These are phyloP conservation scores for Brassica incana DNA, from an alignment of 345 rosid species.

Conservation along the genomic window DNA sequence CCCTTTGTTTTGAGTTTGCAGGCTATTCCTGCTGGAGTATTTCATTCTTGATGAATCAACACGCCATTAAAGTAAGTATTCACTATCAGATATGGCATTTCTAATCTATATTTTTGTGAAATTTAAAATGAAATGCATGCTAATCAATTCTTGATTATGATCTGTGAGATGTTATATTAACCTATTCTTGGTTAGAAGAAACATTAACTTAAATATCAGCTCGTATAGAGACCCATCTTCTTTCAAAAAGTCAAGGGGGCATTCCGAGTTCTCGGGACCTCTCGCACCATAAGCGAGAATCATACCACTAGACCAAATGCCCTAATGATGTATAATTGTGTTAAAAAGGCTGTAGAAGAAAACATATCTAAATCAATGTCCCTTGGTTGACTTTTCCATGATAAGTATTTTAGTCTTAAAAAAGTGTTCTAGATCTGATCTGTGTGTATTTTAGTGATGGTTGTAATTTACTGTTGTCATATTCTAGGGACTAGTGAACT, in stretches of 20 bases:
- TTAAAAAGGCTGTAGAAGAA: not conserved
- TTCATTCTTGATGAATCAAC: not conserved
- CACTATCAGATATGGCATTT: not conserved
- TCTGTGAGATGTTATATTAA: not conserved
- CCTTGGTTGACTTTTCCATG: not conserved
- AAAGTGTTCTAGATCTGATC: not conserved
- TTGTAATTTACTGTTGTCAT: too few relatives aligned
- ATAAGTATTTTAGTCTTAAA: not conserved
- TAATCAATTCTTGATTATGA: not conserved
- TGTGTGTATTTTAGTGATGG: not conserved
- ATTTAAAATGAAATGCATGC: not conserved
- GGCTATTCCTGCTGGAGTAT: not conserved
- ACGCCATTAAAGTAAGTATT: not conserved
- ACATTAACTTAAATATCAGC: too few relatives aligned
- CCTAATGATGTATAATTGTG: conserved; percentile 13
- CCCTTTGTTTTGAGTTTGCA: not conserved
- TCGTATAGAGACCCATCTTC: not conserved
- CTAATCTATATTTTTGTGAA: not conserved
- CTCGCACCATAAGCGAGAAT: conserved; percentile 89
- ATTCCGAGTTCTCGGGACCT: conserved; percentile 58
- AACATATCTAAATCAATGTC: not conserved
- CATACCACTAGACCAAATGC: conserved; percentile 80
- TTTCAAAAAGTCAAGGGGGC: conserved; percentile 30
- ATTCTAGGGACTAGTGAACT: too few relatives aligned
- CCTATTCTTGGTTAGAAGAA: not conserved